These are phyloP conservation scores for Moesziomyces sp. DNA, from an alignment of 1,284 basidiomycete genomes.

Conservation along the genomic window DNA sequence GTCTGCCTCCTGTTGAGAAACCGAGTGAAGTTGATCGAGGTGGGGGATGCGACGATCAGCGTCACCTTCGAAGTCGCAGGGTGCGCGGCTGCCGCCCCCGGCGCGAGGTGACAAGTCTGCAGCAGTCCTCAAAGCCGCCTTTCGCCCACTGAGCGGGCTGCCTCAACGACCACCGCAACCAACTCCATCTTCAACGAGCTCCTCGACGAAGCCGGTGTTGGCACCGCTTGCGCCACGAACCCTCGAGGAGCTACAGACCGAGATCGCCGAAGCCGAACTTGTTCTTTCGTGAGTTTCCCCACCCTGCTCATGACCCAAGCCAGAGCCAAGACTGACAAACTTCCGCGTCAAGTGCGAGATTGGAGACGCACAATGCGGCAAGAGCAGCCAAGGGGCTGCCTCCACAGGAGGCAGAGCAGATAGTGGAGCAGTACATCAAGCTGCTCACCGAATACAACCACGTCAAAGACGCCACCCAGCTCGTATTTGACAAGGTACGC, in stretches of 20 bases:
- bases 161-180: background rate
- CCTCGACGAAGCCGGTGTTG: no score
- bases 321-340: no score
- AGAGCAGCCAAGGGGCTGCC: constrained; percentile 6
- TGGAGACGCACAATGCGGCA: constrained; percentile 24
- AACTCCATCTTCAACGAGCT: no score
- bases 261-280: constrained; percentile 26
- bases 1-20: no score
- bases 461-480: constrained; percentile 39
- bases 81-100: background rate
- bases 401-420: constrained; percentile 24
- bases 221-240: constrained; percentile 2
- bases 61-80: constrained; percentile 27
- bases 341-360: constrained; percentile 1
- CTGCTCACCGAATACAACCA: constrained; percentile 39
- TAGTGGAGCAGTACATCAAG: constrained; percentile 32
- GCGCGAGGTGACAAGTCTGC: constrained; percentile 6
- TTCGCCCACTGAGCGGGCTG: constrained; percentile 29
- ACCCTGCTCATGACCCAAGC: no score
- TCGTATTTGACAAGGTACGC: constrained; percentile 40
- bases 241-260: constrained; percentile 19
- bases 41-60: constrained; percentile 27
- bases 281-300: constrained; percentile 21
- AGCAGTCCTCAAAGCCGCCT: constrained; percentile 24
- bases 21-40: background rate